These are phyloP conservation scores for Xylaria digitata DNA, from an alignment of 2,329 filamentous ascomycete species.

Conservation along the genomic window DNA sequence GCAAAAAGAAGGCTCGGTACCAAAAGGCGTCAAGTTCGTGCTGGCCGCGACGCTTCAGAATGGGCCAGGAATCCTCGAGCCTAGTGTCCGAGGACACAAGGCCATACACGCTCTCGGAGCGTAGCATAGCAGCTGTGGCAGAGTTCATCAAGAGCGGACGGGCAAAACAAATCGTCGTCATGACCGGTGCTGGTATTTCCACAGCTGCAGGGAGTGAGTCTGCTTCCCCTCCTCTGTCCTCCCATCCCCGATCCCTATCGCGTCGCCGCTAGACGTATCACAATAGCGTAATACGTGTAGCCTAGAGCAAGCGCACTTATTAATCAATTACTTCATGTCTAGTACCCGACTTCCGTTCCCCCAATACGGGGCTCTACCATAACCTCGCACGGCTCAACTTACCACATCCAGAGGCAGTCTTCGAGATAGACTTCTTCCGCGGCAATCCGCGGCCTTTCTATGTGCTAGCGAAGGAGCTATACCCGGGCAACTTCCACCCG, in stretches of 20 bases:
- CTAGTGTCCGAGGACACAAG: conserved; percentile 71
- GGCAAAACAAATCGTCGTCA: conserved; percentile 79
- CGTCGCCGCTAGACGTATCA: too few relatives aligned
- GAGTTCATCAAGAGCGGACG: conserved; percentile 78
- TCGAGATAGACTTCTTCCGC: conserved; percentile 91
- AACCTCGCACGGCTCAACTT: conserved; percentile 89
- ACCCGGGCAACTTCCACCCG: conserved; percentile 88
- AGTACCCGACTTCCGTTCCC: conserved; percentile 95
- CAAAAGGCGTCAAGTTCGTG: conserved; percentile 38
- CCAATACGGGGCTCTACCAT: conserved; percentile 91
- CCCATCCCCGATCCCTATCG: background rate
- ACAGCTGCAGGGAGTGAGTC: conserved; percentile 73
- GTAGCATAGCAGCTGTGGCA: conserved; percentile 80
- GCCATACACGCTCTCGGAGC: conserved; percentile 73
- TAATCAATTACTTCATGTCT: conserved; percentile 36
- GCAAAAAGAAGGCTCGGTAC: conserved; percentile 44
- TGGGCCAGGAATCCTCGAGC: conserved; percentile 87
- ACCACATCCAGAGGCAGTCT: conserved; percentile 90
- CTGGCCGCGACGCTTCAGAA: conserved; percentile 59
- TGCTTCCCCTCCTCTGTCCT: background rate
- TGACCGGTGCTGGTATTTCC: conserved; percentile 91
- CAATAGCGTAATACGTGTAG: too few relatives aligned
- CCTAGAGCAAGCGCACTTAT: conserved; percentile 2
- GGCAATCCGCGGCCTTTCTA: conserved; percentile 91
- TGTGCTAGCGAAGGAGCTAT: conserved; percentile 88